Percentiles rank a stretch among this genome's conserved stretches.
phyloP scores from a whole-genome alignment of 345 rosid species.

The Eucalyptus dawsonii region DNA sequence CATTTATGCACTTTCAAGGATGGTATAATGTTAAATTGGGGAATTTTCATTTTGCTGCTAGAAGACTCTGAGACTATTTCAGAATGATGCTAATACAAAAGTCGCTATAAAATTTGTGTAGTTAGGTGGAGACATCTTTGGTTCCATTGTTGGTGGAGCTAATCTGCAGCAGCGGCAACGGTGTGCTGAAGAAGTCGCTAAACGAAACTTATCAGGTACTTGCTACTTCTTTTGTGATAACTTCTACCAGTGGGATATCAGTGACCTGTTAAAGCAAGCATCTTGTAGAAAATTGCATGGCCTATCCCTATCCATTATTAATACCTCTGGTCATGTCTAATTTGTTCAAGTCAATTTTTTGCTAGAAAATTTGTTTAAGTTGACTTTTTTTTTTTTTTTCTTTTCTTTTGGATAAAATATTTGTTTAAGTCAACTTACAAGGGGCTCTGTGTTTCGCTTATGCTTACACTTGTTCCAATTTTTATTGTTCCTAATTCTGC shows the following conservation, averaged over 20 bases:
- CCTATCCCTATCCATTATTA: not conserved
- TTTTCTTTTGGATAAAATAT: not conserved
- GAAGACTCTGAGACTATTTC: not conserved
- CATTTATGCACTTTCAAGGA: not conserved
- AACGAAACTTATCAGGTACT: constrained; percentile 45
- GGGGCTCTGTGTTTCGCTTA: not conserved
- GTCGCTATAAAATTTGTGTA: constrained; percentile 1
- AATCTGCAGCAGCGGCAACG: constrained; percentile 34
- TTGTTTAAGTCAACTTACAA: not conserved
- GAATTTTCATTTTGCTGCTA: not conserved
- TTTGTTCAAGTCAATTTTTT: not conserved
- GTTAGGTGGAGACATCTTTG: constrained; percentile 51
- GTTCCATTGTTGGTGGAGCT: constrained; percentile 76
- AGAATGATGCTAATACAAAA: not conserved
- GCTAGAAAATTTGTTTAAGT: not conserved
- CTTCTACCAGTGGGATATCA: not conserved
- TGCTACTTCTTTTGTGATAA: not conserved
- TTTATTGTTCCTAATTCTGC: not conserved
- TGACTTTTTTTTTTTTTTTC: not conserved
- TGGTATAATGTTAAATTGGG: not conserved
- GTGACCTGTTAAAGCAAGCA: not conserved
- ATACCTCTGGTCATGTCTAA: not conserved
- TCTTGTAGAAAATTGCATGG: not conserved
- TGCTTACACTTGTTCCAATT: not conserved
- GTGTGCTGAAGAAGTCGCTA: constrained; percentile 45